Percentiles rank a stretch among this genome's conserved stretches.
Conservation (phyloP, 306 rosid genomes). For the Datisca glomerata region DNA sequence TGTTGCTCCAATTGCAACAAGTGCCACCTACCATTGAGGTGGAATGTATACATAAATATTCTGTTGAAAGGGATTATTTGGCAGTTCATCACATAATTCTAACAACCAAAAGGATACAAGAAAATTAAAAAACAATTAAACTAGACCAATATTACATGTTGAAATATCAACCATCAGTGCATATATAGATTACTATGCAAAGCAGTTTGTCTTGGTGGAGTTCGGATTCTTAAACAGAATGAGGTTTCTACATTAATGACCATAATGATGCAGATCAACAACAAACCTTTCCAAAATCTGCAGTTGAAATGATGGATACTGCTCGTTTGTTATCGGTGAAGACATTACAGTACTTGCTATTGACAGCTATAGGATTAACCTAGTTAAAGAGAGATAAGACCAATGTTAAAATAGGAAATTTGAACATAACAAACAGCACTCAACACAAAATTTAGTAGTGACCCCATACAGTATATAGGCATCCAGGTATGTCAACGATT, state of each 20-base stretch:
- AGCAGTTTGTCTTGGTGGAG: too few relatives aligned
- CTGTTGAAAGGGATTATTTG: too few relatives aligned
- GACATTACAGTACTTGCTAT: constrained; percentile 94
- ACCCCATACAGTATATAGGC: constrained; percentile 75
- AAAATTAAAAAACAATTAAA: too few relatives aligned
- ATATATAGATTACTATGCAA: too few relatives aligned
- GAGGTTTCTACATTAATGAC: too few relatives aligned
- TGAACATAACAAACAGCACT: background rate
- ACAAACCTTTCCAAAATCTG: constrained; percentile 77
- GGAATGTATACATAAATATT: too few relatives aligned
- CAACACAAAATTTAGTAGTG: background rate
- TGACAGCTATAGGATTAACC: constrained; percentile 98
- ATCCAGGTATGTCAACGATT: constrained; percentile 67
- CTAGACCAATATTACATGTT: too few relatives aligned
- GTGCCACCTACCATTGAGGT: constrained; percentile 63
- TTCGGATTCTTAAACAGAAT: too few relatives aligned
- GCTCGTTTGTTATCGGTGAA: constrained; percentile 95
- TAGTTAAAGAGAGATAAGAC: constrained; percentile 10
- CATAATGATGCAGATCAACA: too few relatives aligned
- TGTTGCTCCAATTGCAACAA: constrained; percentile 93
- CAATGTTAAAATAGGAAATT: constrained; percentile 1
- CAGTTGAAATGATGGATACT: constrained; percentile 67
- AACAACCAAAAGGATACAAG: too few relatives aligned
- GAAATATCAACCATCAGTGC: too few relatives aligned
- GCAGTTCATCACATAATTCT: too few relatives aligned